Evolutionary conservation across 2,329 filamentous ascomycete species (phyloP).

Genomic region (Hypomyces rosellus): DNA sequence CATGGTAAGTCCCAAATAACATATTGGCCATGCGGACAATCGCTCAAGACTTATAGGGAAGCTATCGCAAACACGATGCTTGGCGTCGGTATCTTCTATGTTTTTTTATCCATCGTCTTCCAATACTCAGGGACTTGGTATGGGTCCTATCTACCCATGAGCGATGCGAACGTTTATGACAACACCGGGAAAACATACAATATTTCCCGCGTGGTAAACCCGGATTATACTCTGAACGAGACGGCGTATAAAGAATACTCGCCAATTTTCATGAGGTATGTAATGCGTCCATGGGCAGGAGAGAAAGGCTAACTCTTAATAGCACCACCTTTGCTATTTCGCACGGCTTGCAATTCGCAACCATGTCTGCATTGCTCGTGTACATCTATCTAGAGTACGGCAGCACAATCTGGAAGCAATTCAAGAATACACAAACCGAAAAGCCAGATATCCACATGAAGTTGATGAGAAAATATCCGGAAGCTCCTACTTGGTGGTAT

Average conservation of each 20-base stretch:
- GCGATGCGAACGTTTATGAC: slow-evolving; percentile 64
- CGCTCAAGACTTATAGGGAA: slow-evolving; percentile 38
- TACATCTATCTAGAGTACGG: slow-evolving; percentile 63
- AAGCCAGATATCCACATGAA: slow-evolving; percentile 60
- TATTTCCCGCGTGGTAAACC: slow-evolving; percentile 55
- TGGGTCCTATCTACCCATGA: slow-evolving; percentile 59
- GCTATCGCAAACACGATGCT: slow-evolving; percentile 68
- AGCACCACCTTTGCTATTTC: slow-evolving; percentile 65
- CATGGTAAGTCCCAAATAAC: slow-evolving; percentile 43
- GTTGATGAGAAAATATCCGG: slow-evolving; percentile 56
- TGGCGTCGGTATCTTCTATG: slow-evolving; percentile 59
- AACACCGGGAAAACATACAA: slow-evolving; percentile 62
- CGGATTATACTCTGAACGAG: slow-evolving; percentile 56
- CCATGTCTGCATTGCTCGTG: slow-evolving; percentile 62
- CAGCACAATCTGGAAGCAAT: slow-evolving; percentile 58
- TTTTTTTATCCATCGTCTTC: slow-evolving; percentile 51
- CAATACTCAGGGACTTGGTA: slow-evolving; percentile 65
- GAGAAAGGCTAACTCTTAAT: too few species aligned
- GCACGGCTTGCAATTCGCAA: slow-evolving; percentile 67
- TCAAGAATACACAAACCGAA: slow-evolving; percentile 51
- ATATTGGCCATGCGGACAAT: neutral
- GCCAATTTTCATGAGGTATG: slow-evolving; percentile 55
- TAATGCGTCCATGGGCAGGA: too few species aligned
- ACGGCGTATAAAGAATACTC: slow-evolving; percentile 61
- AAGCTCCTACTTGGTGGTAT: slow-evolving; percentile 61